phyloP scores from a whole-genome alignment of 2,329 filamentous ascomycete genomes.

The Cladosporium sp. region DNA sequence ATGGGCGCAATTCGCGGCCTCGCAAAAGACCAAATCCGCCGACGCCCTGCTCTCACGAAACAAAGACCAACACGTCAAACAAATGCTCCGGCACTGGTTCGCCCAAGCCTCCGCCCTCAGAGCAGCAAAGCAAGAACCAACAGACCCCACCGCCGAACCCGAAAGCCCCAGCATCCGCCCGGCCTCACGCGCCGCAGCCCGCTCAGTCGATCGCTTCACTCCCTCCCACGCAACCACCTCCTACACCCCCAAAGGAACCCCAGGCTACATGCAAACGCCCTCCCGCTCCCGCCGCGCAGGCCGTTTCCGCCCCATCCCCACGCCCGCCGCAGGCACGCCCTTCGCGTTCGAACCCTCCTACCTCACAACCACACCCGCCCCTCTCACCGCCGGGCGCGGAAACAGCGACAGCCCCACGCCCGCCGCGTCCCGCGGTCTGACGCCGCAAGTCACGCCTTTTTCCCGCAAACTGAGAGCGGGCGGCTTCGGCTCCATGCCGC shows the following conservation, averaged over 20 bases:
- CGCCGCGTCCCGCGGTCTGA: slow-evolving; percentile 21
- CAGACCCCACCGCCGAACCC: slow-evolving; percentile 16
- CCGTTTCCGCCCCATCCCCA: slow-evolving; percentile 28
- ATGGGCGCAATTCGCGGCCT: slow-evolving; percentile 54
- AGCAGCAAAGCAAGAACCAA: slow-evolving; percentile 11
- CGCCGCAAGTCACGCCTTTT: slow-evolving; percentile 37
- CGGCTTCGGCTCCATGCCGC: slow-evolving; percentile 12
- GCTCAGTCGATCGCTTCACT: slow-evolving; percentile 16
- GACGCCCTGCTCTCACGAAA: slow-evolving; percentile 51
- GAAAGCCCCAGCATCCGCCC: slow-evolving; percentile 29
- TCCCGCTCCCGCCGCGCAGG: slow-evolving; percentile 27
- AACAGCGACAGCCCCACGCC: neutral
- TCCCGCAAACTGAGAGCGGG: slow-evolving; percentile 31
- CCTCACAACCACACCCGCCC: slow-evolving; percentile 26
- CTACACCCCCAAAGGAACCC: slow-evolving; percentile 16
- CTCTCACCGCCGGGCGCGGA: slow-evolving; percentile 13
- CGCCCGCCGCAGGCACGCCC: slow-evolving; percentile 27
- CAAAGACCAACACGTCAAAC: slow-evolving; percentile 51
- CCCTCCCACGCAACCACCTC: neutral
- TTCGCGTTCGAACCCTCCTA: slow-evolving; percentile 26
- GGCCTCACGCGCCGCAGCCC: slow-evolving; percentile 25
- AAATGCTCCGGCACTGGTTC: slow-evolving; percentile 54
- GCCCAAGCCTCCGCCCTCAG: slow-evolving; percentile 38
- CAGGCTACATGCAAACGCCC: slow-evolving; percentile 44
- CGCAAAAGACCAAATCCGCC: slow-evolving; percentile 48